These are phyloP conservation scores for Mycena belliarum DNA, from an alignment of 768 basidiomycete species.

Conservation along the genomic window DNA sequence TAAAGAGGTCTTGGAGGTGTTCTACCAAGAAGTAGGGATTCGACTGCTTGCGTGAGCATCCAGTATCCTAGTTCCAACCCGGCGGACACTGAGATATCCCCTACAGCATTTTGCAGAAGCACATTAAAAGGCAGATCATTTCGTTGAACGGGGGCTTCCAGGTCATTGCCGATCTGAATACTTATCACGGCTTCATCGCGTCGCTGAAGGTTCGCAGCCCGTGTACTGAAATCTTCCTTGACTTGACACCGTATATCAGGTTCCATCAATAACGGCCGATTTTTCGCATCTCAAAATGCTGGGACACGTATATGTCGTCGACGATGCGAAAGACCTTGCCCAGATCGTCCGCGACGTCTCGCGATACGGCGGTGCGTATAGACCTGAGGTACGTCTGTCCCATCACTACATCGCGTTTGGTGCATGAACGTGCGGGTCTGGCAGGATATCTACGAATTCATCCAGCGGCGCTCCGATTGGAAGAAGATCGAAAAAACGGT, in stretches of 20 bases:
- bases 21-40: conserved; percentile 96
- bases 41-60: conserved; percentile 71
- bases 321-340: conserved; percentile 94
- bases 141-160: conserved; percentile 93
- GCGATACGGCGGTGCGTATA: conserved; percentile 91
- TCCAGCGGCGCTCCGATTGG: conserved; percentile 94
- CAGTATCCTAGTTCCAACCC: too few species aligned
- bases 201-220: conserved; percentile 67
- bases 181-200: conserved; percentile 86
- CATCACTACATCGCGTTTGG: not conserved
- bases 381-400: conserved; percentile 71
- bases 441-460: conserved; percentile 93
- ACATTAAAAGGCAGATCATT: conserved; percentile 96
- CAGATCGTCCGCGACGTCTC: conserved; percentile 95
- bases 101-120: conserved; percentile 89
- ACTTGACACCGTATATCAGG: conserved; percentile 35
- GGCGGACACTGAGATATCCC: too few species aligned
- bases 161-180: conserved; percentile 93
- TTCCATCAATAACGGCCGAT: conserved; percentile 80
- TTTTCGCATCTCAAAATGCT: conserved; percentile 97
- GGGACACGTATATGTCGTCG: conserved; percentile 93
- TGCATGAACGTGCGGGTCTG: not conserved
- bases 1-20: conserved; percentile 95
- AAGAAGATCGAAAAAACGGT: conserved; percentile 98
- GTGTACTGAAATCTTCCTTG: too few species aligned